Base-by-base conservation (phyloP, 768 basidiomycete species). In the Psilocybe cyanescens region DNA sequence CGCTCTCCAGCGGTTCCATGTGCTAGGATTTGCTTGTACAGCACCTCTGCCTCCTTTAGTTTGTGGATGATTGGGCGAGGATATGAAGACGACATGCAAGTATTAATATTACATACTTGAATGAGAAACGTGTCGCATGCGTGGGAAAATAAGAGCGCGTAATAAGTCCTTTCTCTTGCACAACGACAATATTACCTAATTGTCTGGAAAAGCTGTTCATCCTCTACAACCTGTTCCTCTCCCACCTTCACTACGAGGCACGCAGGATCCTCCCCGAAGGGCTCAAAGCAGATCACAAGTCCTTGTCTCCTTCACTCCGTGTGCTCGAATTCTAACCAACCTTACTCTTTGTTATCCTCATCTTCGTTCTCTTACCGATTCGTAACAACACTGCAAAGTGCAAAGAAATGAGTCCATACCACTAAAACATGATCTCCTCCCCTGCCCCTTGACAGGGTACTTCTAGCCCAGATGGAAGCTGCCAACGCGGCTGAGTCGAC, bases 331-430 rank as follows among this genome's bases (percentile, higher is more conserved):
- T 24, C 24, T 24, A 24, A 24, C 24, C 1, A 29, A 17, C 41
- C 29, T 12, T 11, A 31, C 17, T 17, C 17, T 1, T 35, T 11
- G 7, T 24, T 24, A 24, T 24, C 24, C 24, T 24, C 24, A 24
- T 1, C 33, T 35, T 6, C 33, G 6, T 11, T 35, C 11, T 35
- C 33, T 7, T 11, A 7, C 33, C 6, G 24, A 1, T 24, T 24
- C 24, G 24, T 24, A 24, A 24, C 24, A 24, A 24, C 24, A 24
- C 24, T 24, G 24, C 1, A 19, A 19, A 19, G 19, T 19, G 9
- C 16, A 29, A 58, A 95, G 94, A 95, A 68, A 97, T 97, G 95
- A 87, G 86, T 1, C 92, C 95, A 0, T 97, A 93, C 74, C 92
- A 87, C 76, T 81, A 77, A 59, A 75, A 78, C 11, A 79, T 91